Evolutionary conservation across 1,139 yeast species (phyloP), one percentile per base, ranked within the genome.

Genomic region (Scheffersomyces titani): DNA sequence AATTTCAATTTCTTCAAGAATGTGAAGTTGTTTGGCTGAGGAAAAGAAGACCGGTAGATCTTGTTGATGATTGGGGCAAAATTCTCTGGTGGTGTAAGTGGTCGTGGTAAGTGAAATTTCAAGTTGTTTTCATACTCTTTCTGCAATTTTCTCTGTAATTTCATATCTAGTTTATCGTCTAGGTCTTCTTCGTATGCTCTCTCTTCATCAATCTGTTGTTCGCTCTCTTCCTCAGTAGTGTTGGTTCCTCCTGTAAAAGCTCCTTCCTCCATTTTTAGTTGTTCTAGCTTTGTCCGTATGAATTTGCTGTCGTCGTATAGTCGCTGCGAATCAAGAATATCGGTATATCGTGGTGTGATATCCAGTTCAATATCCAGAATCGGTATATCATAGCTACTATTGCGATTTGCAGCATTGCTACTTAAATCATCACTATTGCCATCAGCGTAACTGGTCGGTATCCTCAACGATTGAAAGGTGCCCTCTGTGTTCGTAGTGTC

Each of bases 21-120:
- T 30, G 80, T 73, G 68, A 94, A 92, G 71, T 92, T 92, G 66
- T 87, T 92, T 1, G 88, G 83, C 55, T 94, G 84, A 0, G 99
- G 99, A 69, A 93, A 94, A 51, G 97, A 90, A 50, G 96, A 87
- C 54, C 99, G 79, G 72, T 92, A 94, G 13, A 94, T 89, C 53
- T 84, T 79, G 50, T 90, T 88, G 52, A 89, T 85, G 2, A 94
- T 97, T 55, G 90, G 87, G 16, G 97, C 85, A 72, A 94, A 94
- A 74, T 94, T 94, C 69, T 93, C 97, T 1, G 99, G 99, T n/a
- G 96, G 96, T 1, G 79, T 71, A 40, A 79, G 58, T 3, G 75
- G 74, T 55, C 69, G 64, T n/a, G 52, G 51, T 22, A 48, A 46
- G 7, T 55, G 55, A 36, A 21, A 50, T 49, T 53, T 54, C 20